A percentile compares a stretch with the other conserved stretches of the same genome.
Evolutionary conservation across 2,329 filamentous ascomycete genomes (phyloP).

Genomic region (Bipolaris cookei): DNA sequence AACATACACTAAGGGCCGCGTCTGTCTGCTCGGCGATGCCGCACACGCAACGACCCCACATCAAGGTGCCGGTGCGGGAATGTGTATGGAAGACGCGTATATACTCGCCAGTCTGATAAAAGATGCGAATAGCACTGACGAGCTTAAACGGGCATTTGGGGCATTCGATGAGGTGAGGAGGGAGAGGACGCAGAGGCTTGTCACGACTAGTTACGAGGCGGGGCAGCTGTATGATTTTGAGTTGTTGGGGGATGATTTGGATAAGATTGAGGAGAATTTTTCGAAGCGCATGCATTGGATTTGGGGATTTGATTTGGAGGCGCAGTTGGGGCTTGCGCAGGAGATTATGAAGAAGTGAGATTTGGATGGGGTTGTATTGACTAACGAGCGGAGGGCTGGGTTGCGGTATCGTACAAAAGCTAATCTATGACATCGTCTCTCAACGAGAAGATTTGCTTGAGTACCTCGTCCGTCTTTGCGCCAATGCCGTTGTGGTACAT

Average conservation of each 20-base stretch:
- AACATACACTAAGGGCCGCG: slow-evolving; percentile 52
- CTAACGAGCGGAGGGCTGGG: background rate
- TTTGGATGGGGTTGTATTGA: background rate
- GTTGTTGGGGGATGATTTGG: slow-evolving; percentile 47
- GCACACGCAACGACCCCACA: slow-evolving; percentile 64
- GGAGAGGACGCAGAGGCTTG: slow-evolving; percentile 38
- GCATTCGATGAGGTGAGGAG: slow-evolving; percentile 40
- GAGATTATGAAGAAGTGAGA: slow-evolving; percentile 27
- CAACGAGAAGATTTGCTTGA: slow-evolving; percentile 76
- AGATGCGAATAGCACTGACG: slow-evolving; percentile 33
- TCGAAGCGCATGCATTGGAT: slow-evolving; percentile 48
- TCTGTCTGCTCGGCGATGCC: slow-evolving; percentile 63
- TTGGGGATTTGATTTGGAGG: slow-evolving; percentile 50
- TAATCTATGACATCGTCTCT: slow-evolving; percentile 72
- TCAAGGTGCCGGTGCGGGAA: slow-evolving; percentile 62
- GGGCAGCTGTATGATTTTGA: slow-evolving; percentile 52
- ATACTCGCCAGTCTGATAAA: slow-evolving; percentile 41
- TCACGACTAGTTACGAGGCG: slow-evolving; percentile 39
- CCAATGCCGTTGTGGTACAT: slow-evolving; percentile 87
- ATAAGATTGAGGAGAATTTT: slow-evolving; percentile 45
- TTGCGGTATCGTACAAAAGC: background rate
- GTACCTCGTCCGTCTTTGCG: slow-evolving; percentile 74
- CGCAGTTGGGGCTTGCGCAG: slow-evolving; percentile 43
- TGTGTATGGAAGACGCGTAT: slow-evolving; percentile 62
- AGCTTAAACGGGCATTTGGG: slow-evolving; percentile 44